Base-by-base conservation (phyloP, 2,329 filamentous ascomycete species). In the Metarhizium brunneum region DNA sequence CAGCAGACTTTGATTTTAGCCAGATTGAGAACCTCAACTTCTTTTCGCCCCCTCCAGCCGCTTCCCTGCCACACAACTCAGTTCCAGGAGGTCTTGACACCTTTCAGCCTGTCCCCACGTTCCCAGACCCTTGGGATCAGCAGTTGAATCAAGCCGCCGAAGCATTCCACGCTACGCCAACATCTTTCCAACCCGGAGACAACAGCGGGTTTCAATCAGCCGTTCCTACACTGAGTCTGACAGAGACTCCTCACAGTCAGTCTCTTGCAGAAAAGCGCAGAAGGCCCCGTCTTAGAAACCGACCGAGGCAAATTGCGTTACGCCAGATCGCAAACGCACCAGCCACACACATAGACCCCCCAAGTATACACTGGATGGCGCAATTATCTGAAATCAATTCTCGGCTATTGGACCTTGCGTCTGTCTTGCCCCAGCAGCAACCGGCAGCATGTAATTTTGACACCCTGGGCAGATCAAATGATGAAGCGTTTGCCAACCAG, bases 361-460 rank as follows among this genome's bases (percentile, higher is more conserved):
- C 66, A 50, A 45, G 55, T 50, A 59, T 66, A 55, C 64, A 68
- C 65, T 71, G 68, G 66, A 73, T 73, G 71, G 66, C 70, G 58
- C 69, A 70, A 57, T 63, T 74, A 55, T 68, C 68, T 30, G 65
- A 71, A 50, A 67, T 73, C 58, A 71, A 72, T 60, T 63, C 68
- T 54, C 64, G 68, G 29, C 64, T 74, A 8, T 65, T 71, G 61
- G 68, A 69, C 59, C 68, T 74, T n/a, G 64, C 68, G 48, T 66
- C 67, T 14, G 60, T 62, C 40, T 58, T 73, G 38, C 67, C 69
- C 5, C 59, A 64, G 54, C 63, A 63, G 42, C 60, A 63, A 45
- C 62, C 65, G n/a, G 54, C 56, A 47, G 57, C 54, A 4, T 59
- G 59, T 35, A 62, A 61, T 32, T 64, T 60, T 63, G 50, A 55